phyloP scores from a whole-genome alignment of 164 flowering plant species.

The Platanus orientalis region DNA sequence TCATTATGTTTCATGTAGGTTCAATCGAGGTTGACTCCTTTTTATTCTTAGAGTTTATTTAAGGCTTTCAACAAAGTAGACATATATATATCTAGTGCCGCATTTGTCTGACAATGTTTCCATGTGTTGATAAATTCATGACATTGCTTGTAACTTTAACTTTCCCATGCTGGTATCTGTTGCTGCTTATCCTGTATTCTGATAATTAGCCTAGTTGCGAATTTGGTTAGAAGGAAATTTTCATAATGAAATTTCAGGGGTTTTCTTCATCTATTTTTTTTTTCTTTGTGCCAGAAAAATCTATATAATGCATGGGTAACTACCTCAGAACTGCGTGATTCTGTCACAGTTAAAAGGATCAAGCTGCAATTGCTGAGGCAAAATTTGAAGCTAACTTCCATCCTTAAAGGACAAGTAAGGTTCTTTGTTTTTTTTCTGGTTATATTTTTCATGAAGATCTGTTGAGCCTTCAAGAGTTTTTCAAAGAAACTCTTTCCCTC shows the following conservation, averaged over 20 bases:
- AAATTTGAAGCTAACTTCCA: conserved; percentile 68
- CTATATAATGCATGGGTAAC: conserved; percentile 83
- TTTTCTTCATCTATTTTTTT: conserved; percentile 1
- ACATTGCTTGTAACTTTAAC: too few species aligned
- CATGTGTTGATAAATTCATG: too few species aligned
- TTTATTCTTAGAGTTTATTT: too few species aligned
- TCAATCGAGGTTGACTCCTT: too few species aligned
- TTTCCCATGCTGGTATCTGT: too few species aligned
- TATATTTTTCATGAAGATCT: background rate
- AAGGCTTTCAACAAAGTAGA: too few species aligned
- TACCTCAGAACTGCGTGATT: conserved; percentile 71
- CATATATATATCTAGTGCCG: too few species aligned
- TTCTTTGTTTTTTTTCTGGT: conserved; percentile 2
- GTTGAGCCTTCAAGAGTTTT: background rate
- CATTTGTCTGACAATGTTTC: too few species aligned
- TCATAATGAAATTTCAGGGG: background rate
- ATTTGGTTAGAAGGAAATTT: background rate
- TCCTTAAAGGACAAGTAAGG: conserved; percentile 86
- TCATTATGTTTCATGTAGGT: too few species aligned
- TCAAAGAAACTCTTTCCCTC: too few species aligned
- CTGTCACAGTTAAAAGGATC: conserved; percentile 70
- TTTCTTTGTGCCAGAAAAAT: conserved; percentile 50
- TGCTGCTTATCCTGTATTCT: background rate
- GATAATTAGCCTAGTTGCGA: too few species aligned
- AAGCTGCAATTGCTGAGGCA: conserved; percentile 67